A percentile compares a stretch with the other conserved stretches of the same genome.
phyloP scores from a whole-genome alignment of 768 basidiomycete genomes.

The Brasilioporus rufonigricans region DNA sequence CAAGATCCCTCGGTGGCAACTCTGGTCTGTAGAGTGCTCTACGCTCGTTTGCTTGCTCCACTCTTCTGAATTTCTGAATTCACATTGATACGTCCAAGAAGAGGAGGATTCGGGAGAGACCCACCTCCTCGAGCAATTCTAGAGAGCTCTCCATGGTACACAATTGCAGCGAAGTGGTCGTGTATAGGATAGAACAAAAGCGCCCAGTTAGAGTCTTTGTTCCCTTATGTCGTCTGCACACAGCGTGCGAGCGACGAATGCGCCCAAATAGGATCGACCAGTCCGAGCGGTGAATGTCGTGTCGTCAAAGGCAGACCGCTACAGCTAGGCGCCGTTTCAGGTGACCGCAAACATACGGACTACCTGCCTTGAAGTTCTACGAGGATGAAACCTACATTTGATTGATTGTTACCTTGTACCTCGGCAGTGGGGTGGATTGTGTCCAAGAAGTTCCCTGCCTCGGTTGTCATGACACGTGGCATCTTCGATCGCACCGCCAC shows the following conservation, averaged over 20 bases:
- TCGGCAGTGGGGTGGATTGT: not conserved
- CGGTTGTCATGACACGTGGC: conserved; percentile 16
- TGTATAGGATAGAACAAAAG: not conserved
- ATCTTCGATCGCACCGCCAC: conserved; percentile 17
- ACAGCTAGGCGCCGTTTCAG: not conserved
- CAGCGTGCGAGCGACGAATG: conserved; percentile 9
- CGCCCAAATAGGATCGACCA: conserved; percentile 4
- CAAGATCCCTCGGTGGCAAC: conserved; percentile 7
- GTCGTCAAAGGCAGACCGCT: not conserved
- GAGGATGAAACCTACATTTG: conserved; percentile 14
- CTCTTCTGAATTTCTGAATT: conserved; percentile 52
- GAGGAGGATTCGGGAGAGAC: not conserved
- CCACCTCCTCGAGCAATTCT: conserved; percentile 31
- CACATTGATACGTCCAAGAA: not conserved
- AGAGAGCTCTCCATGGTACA: conserved; percentile 22
- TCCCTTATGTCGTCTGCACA: not conserved
- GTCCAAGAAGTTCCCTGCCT: too few relatives aligned
- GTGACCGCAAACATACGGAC: not conserved
- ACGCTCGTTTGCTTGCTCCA: conserved; percentile 56
- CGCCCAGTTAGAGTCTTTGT: not conserved
- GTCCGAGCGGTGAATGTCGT: not conserved
- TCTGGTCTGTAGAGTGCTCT: conserved; percentile 40
- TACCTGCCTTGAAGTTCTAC: not conserved
- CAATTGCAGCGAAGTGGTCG: not conserved
- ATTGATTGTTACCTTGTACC: conserved; percentile 1